phyloP scores from a whole-genome alignment of 164 flowering plant genomes.

The Nymphaea colorata region DNA sequence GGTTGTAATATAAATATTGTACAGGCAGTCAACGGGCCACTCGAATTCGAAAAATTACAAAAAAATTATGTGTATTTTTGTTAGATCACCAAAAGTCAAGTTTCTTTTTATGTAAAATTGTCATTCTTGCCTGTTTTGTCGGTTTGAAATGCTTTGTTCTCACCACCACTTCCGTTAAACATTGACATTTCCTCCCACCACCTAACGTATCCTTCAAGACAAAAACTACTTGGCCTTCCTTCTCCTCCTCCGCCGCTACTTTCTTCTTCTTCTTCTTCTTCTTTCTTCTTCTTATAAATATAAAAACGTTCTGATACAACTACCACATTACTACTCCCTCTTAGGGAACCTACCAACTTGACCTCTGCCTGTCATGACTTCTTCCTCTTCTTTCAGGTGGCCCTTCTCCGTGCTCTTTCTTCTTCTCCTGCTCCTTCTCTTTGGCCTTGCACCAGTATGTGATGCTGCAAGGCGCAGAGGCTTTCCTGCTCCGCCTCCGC shows the following conservation, averaged over 20 bases:
- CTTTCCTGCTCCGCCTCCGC: background rate
- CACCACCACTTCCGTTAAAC: background rate
- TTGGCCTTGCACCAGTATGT: background rate
- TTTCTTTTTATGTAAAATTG: too few relatives aligned
- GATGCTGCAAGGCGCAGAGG: background rate
- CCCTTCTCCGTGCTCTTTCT: background rate
- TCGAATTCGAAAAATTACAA: too few relatives aligned
- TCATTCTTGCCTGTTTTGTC: background rate
- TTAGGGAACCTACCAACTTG: background rate
- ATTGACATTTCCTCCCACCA: background rate
- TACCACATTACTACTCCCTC: background rate
- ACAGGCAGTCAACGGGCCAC: too few relatives aligned
- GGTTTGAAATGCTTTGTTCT: background rate
- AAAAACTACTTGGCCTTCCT: constrained; percentile 1
- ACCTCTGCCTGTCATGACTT: constrained; percentile 1
- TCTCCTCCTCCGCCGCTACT: background rate
- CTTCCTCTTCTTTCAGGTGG: constrained; percentile 1
- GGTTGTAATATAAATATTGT: too few relatives aligned
- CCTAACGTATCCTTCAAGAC: background rate
- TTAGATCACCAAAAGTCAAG: too few relatives aligned
- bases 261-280: background rate
- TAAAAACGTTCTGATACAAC: background rate
- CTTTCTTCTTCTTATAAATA: background rate
- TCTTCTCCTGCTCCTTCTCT: constrained; percentile 1
- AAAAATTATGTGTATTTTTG: too few relatives aligned